Evolutionary conservation across 225 moss, liverwort and hornwort species (phyloP).

Genomic region (Pseudisothecium myosuroides): DNA sequence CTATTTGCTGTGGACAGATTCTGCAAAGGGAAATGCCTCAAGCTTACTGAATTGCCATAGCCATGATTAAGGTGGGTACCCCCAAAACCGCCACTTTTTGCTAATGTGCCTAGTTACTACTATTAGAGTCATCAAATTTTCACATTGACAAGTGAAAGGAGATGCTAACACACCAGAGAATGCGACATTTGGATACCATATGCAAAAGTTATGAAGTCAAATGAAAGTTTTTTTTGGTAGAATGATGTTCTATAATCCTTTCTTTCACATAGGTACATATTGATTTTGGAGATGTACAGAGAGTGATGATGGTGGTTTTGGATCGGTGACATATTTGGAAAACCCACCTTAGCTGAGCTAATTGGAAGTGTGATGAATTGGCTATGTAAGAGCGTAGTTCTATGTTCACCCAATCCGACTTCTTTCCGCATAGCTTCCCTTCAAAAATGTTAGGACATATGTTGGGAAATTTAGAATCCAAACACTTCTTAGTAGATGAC

Average conservation of each 20-base stretch:
- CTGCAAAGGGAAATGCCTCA: not conserved
- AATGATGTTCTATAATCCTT: not conserved
- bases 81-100: not conserved
- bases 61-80: too few relatives aligned
- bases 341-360: not conserved
- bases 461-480: not conserved
- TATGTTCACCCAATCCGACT: accelerated
- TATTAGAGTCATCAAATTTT: not conserved
- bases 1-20: not conserved
- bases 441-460: not conserved
- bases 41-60: not conserved
- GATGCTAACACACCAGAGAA: not conserved
- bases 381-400: accelerated
- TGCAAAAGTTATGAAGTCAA: not conserved
- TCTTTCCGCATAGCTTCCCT: not conserved
- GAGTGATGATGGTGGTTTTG: not conserved
- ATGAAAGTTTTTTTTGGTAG: not conserved
- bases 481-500: not conserved
- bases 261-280: not conserved
- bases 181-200: not conserved
- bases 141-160: not conserved
- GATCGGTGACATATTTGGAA: accelerated
- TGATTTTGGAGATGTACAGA: not conserved
- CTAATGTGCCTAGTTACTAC: too few relatives aligned
- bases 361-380: not conserved